These are phyloP conservation scores for Hortiboletus rubellus DNA, from an alignment of 1,284 basidiomycete genomes.

Conservation along the genomic window DNA sequence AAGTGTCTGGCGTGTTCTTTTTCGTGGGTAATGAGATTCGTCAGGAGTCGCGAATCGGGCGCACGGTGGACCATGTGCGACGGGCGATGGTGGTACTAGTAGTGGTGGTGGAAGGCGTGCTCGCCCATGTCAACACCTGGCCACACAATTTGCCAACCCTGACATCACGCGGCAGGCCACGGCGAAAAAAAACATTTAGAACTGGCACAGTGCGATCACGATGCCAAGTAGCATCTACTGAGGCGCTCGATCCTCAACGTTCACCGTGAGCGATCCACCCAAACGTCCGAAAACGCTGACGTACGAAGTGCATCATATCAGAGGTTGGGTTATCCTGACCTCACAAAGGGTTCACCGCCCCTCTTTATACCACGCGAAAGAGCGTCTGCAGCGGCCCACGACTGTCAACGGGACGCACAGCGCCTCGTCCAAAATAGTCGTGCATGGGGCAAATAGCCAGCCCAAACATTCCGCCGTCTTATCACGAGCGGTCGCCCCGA, in stretches of 20 bases:
- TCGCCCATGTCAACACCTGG: neutral
- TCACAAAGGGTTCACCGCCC: neutral
- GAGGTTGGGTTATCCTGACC: neutral
- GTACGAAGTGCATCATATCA: neutral
- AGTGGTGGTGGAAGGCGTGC: neutral
- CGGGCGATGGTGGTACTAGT: neutral
- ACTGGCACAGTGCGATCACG: neutral
- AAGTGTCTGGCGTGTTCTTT: conserved; percentile 70
- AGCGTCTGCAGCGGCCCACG: too few species aligned
- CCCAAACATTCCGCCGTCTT: too few species aligned
- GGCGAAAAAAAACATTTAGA: too few species aligned
- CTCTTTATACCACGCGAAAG: neutral
- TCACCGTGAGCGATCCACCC: neutral
- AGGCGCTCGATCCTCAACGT: neutral
- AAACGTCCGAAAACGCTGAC: neutral
- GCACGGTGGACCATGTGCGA: conserved; percentile 67
- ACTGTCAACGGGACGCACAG: too few species aligned
- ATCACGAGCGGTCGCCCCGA: too few species aligned
- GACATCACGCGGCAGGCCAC: too few species aligned
- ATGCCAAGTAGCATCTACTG: conserved; percentile 11
- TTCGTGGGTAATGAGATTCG: conserved; percentile 65
- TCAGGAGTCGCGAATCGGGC: conserved; percentile 67
- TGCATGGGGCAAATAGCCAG: too few species aligned
- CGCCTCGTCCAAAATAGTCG: too few species aligned
- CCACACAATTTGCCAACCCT: neutral